These are phyloP conservation scores for Podila horticola DNA, from an alignment of 192 early-diverging fungal genomes.

Conservation along the genomic window DNA sequence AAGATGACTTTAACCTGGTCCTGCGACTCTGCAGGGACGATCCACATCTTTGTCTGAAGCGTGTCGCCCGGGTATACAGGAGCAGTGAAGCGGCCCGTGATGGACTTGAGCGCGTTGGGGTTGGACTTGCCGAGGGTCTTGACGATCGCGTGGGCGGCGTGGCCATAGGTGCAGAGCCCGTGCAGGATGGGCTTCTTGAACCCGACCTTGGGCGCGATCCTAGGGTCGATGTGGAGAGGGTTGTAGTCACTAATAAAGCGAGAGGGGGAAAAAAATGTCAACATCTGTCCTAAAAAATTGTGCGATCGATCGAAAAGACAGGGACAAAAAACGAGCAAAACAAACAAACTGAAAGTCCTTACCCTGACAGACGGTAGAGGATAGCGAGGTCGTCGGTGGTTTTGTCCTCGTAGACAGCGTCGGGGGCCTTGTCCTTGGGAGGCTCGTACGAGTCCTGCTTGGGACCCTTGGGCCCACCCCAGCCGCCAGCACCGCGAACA, in stretches of 20 bases:
- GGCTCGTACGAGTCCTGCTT: constrained; percentile 57
- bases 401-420: constrained; percentile 57
- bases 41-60: constrained; percentile 77
- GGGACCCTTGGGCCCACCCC: constrained; percentile 77
- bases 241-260: constrained; percentile 71
- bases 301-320: no score
- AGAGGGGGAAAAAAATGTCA: constrained; percentile 11
- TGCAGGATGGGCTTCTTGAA: constrained; percentile 81
- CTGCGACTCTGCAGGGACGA: constrained; percentile 54
- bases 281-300: background rate
- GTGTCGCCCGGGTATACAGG: constrained; percentile 84
- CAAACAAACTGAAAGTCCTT: constrained; percentile 3
- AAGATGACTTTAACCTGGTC: constrained; percentile 66
- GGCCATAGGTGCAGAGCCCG: constrained; percentile 73
- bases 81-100: constrained; percentile 72
- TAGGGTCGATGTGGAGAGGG: constrained; percentile 78
- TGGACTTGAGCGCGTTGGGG: constrained; percentile 64
- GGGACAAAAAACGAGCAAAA: background rate
- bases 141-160: constrained; percentile 67
- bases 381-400: constrained; percentile 69
- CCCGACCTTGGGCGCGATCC: constrained; percentile 70
- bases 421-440: constrained; percentile 68
- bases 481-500: constrained; percentile 77
- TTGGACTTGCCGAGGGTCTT: constrained; percentile 65
- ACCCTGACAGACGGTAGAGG: constrained; percentile 80